Conservation (phyloP, 345 rosid species). For the Erodium maritimum region DNA sequence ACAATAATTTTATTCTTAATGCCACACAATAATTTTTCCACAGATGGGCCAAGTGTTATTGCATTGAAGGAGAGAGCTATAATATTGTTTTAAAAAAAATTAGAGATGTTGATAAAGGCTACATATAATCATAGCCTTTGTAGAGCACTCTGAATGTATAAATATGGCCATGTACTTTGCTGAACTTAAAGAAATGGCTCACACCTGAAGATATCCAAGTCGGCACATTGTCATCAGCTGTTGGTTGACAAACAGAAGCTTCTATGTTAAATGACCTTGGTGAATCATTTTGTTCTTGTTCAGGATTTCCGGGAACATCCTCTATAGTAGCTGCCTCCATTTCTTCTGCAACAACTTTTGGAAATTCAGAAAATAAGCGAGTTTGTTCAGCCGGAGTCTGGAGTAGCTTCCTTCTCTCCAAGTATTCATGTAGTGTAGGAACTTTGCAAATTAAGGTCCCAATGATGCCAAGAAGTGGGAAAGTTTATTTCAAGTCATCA, state of each 20-base stretch:
- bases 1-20: too few relatives aligned
- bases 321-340: conserved; percentile 24
- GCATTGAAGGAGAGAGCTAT: too few relatives aligned
- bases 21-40: too few relatives aligned
- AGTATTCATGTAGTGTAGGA: conserved; percentile 51
- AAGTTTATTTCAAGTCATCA: not conserved
- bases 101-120: too few relatives aligned
- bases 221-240: conserved; percentile 14
- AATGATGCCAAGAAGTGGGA: conserved; percentile 5
- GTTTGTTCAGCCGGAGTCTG: conserved; percentile 52
- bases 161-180: too few relatives aligned
- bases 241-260: conserved; percentile 15
- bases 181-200: conserved; percentile 4
- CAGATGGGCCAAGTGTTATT: too few relatives aligned
- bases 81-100: too few relatives aligned
- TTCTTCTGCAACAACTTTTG: conserved; percentile 54
- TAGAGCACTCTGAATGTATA: too few relatives aligned
- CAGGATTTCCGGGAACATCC: conserved; percentile 19
- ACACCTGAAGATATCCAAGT: conserved; percentile 12
- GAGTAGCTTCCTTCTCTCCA: conserved; percentile 64
- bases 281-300: conserved; percentile 14
- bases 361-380: conserved; percentile 49
- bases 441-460: conserved; percentile 45
- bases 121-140: too few relatives aligned
- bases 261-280: conserved; percentile 17